Base-by-base conservation (phyloP, 208 protist species). In the Wallacemonas rigidus region DNA sequence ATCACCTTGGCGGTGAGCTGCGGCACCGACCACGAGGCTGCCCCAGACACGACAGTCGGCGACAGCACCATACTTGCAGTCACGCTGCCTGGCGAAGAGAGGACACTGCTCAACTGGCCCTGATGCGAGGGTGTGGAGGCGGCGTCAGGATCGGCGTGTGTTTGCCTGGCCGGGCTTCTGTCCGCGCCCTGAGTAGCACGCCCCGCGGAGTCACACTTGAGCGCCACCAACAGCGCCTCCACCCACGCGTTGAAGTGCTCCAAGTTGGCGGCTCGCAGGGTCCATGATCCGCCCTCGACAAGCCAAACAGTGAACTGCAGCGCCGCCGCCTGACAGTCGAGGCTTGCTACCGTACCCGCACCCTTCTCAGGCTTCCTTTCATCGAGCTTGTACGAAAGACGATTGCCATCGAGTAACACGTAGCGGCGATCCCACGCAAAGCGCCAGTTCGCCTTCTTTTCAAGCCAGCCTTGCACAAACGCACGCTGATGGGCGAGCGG, bases 391-490 rank as follows among this genome's bases (percentile, higher is more conserved):
- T 95, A 92, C 39, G 83, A 77, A 26, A 95, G 67, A 12, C 84
- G 86, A 14, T 79, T 77, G 54, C 85, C 86, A 51, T 90, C 80
- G 3, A 89, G 80, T 9, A 79, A 69, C 47, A 93, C 71, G 73
- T 81, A 93, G 12, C 90, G 86, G 12, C 61, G 61, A 60, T 93
- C 84, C 81, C 89, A 95, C 54, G 77, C 64, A 71, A 89, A 85
- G 9, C 84, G 79, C 90, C 90, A 95, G 69, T 90, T 83, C 73
- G 86, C 82, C 76, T 93, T 82, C 56, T 95, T 95, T 43, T 91
- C 86, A 35, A 94, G 79, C 78, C 79, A 94, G 1, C 74, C 80
- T 54, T 80, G 65, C 35, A 80, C 43, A 56, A 81, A 86, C n/a
- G 81, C 73, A 14, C 81, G 80, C 36, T 44, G 36, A 35, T 39